Percentiles rank a stretch among this genome's conserved stretches.
Conservation (phyloP, 768 basidiomycete species). For the Phylloporus sp. region DNA sequence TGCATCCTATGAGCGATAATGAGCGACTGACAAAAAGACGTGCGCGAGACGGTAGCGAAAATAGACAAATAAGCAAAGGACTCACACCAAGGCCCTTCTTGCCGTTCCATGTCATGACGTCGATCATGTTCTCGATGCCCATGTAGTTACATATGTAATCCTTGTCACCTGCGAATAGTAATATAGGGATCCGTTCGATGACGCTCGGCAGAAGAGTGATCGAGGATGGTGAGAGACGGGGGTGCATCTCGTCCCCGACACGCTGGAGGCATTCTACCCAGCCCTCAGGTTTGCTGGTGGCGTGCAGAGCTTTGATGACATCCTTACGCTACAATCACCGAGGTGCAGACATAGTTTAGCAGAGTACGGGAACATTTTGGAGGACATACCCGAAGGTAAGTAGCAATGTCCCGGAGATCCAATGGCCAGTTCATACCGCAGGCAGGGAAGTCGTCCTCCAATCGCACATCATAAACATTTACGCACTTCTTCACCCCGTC, state of each 20-base stretch:
- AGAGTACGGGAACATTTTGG: not conserved
- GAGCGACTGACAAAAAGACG: not conserved
- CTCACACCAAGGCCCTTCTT: constrained; percentile 77
- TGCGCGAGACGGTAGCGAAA: not conserved
- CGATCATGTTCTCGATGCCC: constrained; percentile 83
- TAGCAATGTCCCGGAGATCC: constrained; percentile 68
- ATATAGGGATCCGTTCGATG: constrained; percentile 72
- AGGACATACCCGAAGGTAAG: constrained; percentile 71
- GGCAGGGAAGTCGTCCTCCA: constrained; percentile 77
- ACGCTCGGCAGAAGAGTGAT: constrained; percentile 74
- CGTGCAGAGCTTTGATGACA: constrained; percentile 82
- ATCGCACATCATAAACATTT: constrained; percentile 92
- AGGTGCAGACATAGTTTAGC: not conserved
- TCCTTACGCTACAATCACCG: constrained; percentile 55
- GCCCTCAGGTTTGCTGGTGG: constrained; percentile 61
- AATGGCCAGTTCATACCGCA: constrained; percentile 99
- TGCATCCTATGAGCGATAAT: constrained; percentile 42
- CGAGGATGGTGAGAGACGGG: constrained; percentile 56
- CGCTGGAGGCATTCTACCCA: constrained; percentile 84
- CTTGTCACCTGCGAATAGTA: constrained; percentile 93
- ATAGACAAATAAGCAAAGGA: constrained; percentile 5
- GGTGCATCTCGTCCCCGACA: constrained; percentile 59
- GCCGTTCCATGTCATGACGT: constrained; percentile 81
- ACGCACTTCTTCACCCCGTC: constrained; percentile 72
- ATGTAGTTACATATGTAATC: constrained; percentile 96